A percentile compares a stretch with the other conserved stretches of the same genome.
Evolutionary conservation across 1,139 yeast genomes (phyloP).

Genomic region (Candida glucosophila): DNA sequence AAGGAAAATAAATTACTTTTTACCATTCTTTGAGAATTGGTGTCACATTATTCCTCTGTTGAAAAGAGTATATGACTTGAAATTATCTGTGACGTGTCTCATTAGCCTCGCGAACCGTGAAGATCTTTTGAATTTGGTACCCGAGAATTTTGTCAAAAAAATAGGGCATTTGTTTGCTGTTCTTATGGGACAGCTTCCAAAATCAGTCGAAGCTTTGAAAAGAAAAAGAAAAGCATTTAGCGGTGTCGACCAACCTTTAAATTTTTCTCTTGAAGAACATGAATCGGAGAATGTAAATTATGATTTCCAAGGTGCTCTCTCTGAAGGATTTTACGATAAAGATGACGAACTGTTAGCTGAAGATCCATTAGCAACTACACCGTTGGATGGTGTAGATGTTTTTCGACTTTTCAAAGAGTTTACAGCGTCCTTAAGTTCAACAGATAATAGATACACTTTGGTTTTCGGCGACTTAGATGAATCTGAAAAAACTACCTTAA

Average conservation of each 20-base stretch:
- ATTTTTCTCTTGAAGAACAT: conserved; percentile 8
- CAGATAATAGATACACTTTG: conserved; percentile 7
- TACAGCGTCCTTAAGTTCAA: conserved; percentile 5
- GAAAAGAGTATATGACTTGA: conserved; percentile 75
- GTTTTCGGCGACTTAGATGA: conserved; percentile 8
- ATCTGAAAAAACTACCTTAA: conserved; percentile 5
- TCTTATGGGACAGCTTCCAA: conserved; percentile 56
- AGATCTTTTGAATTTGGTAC: conserved; percentile 9
- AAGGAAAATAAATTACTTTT: conserved; percentile 35
- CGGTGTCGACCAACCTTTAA: conserved; percentile 23
- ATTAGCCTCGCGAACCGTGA: conserved; percentile 38
- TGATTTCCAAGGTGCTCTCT: no score
- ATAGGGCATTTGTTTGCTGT: conserved; percentile 41
- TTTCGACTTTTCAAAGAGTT: conserved; percentile 22
- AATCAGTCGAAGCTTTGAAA: conserved; percentile 58
- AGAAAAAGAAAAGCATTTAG: conserved; percentile 44
- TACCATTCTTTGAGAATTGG: conserved; percentile 61
- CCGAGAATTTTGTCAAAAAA: conserved; percentile 9
- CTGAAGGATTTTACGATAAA: conserved; percentile 29
- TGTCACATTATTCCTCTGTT: conserved; percentile 47
- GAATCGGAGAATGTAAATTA: conserved; percentile 24
- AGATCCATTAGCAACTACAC: conserved; percentile 73
- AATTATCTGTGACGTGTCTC: conserved; percentile 62
- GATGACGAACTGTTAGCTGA: conserved; percentile 59
- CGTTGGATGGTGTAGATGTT: conserved; percentile 67